Conservation (phyloP, 2,329 filamentous ascomycete species). For the Fusarium tricinctum region DNA sequence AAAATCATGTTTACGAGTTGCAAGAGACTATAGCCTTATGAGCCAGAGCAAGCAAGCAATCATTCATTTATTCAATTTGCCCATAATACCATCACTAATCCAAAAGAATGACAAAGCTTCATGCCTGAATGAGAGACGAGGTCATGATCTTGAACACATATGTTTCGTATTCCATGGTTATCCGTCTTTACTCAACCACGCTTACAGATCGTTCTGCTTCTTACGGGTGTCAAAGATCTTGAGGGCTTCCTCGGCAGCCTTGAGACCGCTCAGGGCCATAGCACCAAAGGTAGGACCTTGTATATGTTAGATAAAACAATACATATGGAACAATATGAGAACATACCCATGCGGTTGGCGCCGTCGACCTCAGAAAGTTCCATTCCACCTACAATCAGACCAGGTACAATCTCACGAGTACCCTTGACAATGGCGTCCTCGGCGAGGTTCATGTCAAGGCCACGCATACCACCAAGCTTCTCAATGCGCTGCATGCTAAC, state of each 20-base stretch:
- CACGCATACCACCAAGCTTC: slow-evolving; percentile 91
- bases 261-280: slow-evolving; percentile 89
- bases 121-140: slow-evolving; percentile 35
- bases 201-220: slow-evolving; percentile 77
- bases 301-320: background rate
- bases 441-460: slow-evolving; percentile 90
- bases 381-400: slow-evolving; percentile 95
- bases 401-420: slow-evolving; percentile 88
- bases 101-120: slow-evolving; percentile 36
- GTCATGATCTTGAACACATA: background rate
- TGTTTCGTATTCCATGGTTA: background rate
- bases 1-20: background rate
- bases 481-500: slow-evolving; percentile 89
- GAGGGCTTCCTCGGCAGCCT: slow-evolving; percentile 89
- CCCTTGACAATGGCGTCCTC: slow-evolving; percentile 95
- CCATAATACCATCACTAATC: background rate
- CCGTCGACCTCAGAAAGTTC: slow-evolving; percentile 92
- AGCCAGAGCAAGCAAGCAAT: slow-evolving; percentile 4
- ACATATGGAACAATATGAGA: accelerated
- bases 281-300: slow-evolving; percentile 83
- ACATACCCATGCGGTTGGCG: slow-evolving; percentile 85
- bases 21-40: background rate
- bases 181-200: background rate
- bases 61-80: slow-evolving; percentile 14
- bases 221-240: slow-evolving; percentile 82